Conservation (phyloP, 352 stramenopile genomes). For the Pythium pyrilobum region DNA sequence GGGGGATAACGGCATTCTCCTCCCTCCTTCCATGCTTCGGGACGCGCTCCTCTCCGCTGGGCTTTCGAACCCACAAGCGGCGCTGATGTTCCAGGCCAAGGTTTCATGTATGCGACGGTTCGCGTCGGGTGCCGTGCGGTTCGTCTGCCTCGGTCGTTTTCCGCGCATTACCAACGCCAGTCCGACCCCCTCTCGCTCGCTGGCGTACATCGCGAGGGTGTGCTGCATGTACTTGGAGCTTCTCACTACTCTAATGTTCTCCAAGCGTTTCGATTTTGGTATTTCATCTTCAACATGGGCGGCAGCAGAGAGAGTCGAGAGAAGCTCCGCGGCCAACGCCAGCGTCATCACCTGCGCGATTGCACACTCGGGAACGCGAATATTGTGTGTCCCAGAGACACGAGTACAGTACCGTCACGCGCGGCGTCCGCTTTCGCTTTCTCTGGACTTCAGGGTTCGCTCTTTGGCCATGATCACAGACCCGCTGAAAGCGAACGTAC, state of each 20-base stretch:
- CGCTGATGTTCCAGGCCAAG: background rate
- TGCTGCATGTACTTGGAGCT: background rate
- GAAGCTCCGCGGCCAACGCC: background rate
- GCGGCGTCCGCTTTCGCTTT: too few species aligned
- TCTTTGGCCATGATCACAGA: too few species aligned
- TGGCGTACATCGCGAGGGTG: background rate
- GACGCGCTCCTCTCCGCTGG: background rate
- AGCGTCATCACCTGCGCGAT: too few species aligned
- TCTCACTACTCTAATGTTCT: background rate
- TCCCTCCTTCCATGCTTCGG: background rate
- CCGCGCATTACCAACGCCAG: conserved; percentile 2
- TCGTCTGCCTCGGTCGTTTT: background rate
- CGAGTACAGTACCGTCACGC: too few species aligned
- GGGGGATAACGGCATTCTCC: conserved; percentile 5
- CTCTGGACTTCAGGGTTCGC: too few species aligned
- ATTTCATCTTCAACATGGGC: conserved; percentile 5
- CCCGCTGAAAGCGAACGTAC: too few species aligned
- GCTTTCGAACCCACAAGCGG: background rate
- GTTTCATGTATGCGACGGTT: background rate
- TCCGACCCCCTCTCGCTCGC: background rate
- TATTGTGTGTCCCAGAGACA: too few species aligned
- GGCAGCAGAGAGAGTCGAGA: background rate
- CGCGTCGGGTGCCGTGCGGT: background rate
- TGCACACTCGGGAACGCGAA: too few species aligned
- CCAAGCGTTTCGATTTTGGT: background rate